Evolutionary conservation across 306 rosid genomes (phyloP).

Genomic region (apple (Malus domestica)): DNA sequence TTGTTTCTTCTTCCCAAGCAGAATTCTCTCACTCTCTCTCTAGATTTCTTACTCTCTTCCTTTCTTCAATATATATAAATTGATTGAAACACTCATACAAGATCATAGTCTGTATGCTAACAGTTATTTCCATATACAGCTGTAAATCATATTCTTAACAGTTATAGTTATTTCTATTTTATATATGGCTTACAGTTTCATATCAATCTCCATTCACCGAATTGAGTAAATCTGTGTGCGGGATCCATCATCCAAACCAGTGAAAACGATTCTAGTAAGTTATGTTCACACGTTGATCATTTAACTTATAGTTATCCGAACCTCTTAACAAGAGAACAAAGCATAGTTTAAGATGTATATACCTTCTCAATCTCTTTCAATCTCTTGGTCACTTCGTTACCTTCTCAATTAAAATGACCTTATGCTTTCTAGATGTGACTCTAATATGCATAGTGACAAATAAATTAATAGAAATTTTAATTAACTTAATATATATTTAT

Average conservation of each 20-base stretch:
- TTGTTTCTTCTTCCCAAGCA: no score
- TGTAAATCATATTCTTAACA: no score
- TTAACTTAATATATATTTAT: background rate
- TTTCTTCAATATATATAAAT: no score
- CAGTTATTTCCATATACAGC: no score
- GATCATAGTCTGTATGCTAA: no score
- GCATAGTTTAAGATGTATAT: background rate
- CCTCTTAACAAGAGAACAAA: background rate
- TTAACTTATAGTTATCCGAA: background rate
- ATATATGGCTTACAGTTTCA: no score
- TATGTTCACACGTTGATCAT: background rate
- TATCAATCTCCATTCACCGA: no score
- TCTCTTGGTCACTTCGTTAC: background rate
- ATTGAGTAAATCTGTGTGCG: background rate
- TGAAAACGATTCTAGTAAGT: background rate
- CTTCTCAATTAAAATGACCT: background rate
- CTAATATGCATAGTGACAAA: background rate
- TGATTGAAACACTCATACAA: no score
- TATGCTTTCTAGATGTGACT: background rate
- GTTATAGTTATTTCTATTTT: no score
- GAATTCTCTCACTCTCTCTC: no score
- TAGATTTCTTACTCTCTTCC: no score
- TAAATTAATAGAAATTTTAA: background rate
- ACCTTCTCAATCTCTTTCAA: background rate
- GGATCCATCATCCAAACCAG: background rate